Base-by-base conservation (phyloP, 2,329 filamentous ascomycete species). In the Ceratocystis cubensis region DNA sequence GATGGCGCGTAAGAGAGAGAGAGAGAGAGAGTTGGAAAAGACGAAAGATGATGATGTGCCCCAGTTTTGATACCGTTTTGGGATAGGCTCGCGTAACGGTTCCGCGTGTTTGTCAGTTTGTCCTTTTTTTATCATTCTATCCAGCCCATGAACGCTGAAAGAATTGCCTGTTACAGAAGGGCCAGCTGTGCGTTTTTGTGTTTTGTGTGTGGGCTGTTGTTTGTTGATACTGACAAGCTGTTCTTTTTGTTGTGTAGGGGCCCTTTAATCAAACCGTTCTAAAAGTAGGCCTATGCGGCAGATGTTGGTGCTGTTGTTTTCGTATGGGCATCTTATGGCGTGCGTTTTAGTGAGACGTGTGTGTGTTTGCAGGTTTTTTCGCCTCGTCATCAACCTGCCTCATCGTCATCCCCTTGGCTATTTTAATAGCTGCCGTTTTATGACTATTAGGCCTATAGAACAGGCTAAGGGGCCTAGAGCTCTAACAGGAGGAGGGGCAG, bases 81-180 rank as follows among this genome's bases (percentile, higher is more conserved):
- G 56, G 56, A 59, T n/a, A 59, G 20, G 15, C 15, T 59, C 28
- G 56, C 56, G 56, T 59, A 59, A 59, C 6, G 25, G 30, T 59
- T 59, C 56, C 56, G 56, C 28, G 56, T 37, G 56, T 10, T 59
- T 59, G 56, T 59, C 56, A 59, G 15, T 37, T 25, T 33, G n/a
- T 59, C 28, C 56, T 37, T 37, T 17, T 41, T 41, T 41, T 15
- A 41, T 59, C 56, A 15, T 30, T 30, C 17, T 33, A n/a, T 15
- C 56, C 22, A 15, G 15, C 15, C 4, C 22, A n/a, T 48, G 17
- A 10, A 20, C n/a, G 46, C 46, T 48, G 20, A 48, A 48, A 48
- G 8, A 6, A 41, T 15, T 41, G n/a, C 6, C 5, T 13, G n/a
- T 22, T n/a, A 20, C 48, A 53, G 48, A n/a, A 53, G 22, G 5